A percentile compares a stretch with the other conserved stretches of the same genome.
Evolutionary conservation across 768 basidiomycete species (phyloP).

Genomic region (Lactarius pseudohatsudake): DNA sequence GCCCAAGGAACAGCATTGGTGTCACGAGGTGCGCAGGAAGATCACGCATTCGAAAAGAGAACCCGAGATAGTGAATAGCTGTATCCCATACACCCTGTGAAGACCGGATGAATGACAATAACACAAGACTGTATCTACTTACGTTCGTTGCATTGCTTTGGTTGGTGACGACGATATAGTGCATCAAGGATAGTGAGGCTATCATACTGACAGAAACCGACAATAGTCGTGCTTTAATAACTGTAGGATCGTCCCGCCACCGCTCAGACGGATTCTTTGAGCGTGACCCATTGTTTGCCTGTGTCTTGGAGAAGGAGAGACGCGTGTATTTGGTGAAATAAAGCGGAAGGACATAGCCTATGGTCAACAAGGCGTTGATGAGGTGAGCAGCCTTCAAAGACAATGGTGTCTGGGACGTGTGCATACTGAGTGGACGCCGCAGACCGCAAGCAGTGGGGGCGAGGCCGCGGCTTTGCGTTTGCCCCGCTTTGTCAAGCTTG

Average conservation of each 20-base stretch:
- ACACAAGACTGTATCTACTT: conserved; percentile 23
- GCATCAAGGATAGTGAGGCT: conserved; percentile 54
- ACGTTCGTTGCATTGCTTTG: conserved; percentile 29
- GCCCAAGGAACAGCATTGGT: conserved; percentile 75
- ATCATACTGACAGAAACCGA: conserved; percentile 67
- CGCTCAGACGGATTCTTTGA: conserved; percentile 44
- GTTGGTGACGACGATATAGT: conserved; percentile 40
- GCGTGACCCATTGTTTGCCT: conserved; percentile 30
- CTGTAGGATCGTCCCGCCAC: conserved; percentile 81
- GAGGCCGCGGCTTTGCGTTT: too few relatives aligned
- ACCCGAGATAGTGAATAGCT: conserved; percentile 27
- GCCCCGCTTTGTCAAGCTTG: too few relatives aligned
- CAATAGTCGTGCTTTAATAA: conserved; percentile 75
- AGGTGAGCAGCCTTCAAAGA: conserved; percentile 44
- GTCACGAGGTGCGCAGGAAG: conserved; percentile 60
- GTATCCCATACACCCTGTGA: conserved; percentile 31
- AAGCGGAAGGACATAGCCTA: conserved; percentile 78
- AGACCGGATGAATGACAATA: conserved; percentile 1
- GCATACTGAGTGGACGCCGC: not conserved
- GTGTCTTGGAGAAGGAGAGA: conserved; percentile 46
- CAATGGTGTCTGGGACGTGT: conserved; percentile 26
- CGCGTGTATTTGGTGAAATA: conserved; percentile 71
- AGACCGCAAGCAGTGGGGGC: too few relatives aligned
- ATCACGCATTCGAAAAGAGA: conserved; percentile 27
- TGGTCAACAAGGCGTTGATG: conserved; percentile 57